These are phyloP conservation scores for Coix lacrymajobi DNA, from an alignment of 176 grass and related monocot species.

Conservation along the genomic window DNA sequence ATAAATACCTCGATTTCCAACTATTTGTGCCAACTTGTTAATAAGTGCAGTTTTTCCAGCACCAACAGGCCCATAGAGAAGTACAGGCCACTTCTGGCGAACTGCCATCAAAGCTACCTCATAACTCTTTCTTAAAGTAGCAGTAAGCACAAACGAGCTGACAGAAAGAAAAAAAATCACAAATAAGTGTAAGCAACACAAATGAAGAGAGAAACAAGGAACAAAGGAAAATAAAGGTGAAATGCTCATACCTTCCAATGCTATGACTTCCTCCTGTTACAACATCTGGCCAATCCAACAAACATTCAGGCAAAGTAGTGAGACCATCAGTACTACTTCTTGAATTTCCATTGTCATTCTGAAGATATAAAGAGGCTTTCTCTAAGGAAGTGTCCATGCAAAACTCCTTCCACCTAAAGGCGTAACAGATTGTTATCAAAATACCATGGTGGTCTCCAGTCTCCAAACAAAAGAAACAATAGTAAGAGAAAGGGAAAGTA, in stretches of 20 bases:
- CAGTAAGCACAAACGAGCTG: constrained; percentile 67
- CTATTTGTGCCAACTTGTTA: constrained; percentile 52
- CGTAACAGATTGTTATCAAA: constrained; percentile 8
- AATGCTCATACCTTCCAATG: constrained; percentile 41
- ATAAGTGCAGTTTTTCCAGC: constrained; percentile 88
- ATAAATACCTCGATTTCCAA: constrained; percentile 65
- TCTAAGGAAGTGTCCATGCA: constrained; percentile 82
- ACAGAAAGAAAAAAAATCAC: constrained; percentile 9
- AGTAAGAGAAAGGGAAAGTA: constrained; percentile 5
- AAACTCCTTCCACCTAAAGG: constrained; percentile 75
- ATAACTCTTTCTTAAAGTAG: constrained; percentile 61
- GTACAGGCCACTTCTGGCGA: constrained; percentile 78
- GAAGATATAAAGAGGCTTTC: constrained; percentile 79
- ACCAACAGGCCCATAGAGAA: constrained; percentile 87
- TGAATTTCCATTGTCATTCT: constrained; percentile 25
- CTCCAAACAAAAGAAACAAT: constrained; percentile 10
- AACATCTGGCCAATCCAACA: constrained; percentile 29
- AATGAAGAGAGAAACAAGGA: not conserved
- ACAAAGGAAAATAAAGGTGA: not conserved
- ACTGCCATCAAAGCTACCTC: constrained; percentile 74
- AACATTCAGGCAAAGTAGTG: constrained; percentile 47
- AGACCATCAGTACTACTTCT: constrained; percentile 24
- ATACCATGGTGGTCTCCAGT: not conserved
- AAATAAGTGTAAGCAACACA: constrained; percentile 19
- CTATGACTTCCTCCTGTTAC: constrained; percentile 14